phyloP scores from a whole-genome alignment of 1,284 basidiomycete species.

The Melampsora americana region DNA sequence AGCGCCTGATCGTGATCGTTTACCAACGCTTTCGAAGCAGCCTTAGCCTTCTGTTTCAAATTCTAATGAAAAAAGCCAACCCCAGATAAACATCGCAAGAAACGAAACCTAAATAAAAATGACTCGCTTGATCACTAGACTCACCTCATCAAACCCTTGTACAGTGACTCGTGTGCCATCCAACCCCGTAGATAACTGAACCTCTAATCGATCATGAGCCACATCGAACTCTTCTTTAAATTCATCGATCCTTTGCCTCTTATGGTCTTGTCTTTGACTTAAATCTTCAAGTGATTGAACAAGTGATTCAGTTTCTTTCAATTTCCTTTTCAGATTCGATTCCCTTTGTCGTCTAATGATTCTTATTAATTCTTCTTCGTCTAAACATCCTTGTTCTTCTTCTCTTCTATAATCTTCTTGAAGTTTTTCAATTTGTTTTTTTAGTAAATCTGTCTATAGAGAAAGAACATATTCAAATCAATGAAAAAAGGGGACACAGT shows the following conservation, averaged over 20 bases:
- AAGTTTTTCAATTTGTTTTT: conserved; percentile 35
- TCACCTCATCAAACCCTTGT: conserved; percentile 22
- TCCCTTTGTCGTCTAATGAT: conserved; percentile 30
- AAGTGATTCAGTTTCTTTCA: conserved; percentile 9
- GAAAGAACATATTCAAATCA: background rate
- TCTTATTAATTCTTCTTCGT: conserved; percentile 29
- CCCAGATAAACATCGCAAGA: background rate
- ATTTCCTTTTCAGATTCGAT: conserved; percentile 26
- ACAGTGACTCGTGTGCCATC: conserved; percentile 18
- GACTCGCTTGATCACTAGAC: background rate
- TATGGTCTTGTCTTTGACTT: conserved; percentile 34
- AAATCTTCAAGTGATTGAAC: conserved; percentile 32
- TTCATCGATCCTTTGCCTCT: conserved; percentile 16
- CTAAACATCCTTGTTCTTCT: conserved; percentile 14
- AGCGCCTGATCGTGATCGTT: background rate
- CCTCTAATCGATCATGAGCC: conserved; percentile 1
- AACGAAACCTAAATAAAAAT: background rate
- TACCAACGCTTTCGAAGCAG: background rate
- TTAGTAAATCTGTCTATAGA: conserved; percentile 31
- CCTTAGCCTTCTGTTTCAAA: background rate
- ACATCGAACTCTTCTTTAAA: conserved; percentile 27
- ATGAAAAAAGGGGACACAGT: background rate
- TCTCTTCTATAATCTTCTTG: conserved; percentile 20
- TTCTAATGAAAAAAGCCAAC: background rate
- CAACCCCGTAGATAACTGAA: conserved; percentile 4